A percentile compares a stretch with the other conserved stretches of the same genome.
Evolutionary conservation across 805 yeast genomes (phyloP).

Genomic region (Sugiyamaella americana): DNA sequence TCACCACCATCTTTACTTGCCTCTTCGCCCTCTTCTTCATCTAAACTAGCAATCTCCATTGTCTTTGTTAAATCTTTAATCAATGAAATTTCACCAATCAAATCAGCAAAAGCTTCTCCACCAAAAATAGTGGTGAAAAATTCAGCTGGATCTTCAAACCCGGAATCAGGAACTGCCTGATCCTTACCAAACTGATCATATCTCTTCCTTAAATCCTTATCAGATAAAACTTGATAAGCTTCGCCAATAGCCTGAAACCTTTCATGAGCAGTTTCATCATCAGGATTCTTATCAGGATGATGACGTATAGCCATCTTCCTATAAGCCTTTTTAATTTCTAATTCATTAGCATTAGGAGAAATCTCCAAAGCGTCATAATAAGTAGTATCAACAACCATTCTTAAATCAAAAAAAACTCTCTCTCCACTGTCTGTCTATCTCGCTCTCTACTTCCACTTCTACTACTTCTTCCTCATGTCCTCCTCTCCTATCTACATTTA

Average conservation of each 20-base stretch:
- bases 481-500: constrained; percentile 1
- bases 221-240: constrained; percentile 60
- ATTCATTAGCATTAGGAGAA: constrained; percentile 58
- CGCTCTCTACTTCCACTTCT: no score
- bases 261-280: constrained; percentile 81
- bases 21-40: constrained; percentile 35
- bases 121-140: constrained; percentile 83
- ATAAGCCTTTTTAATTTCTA: constrained; percentile 89
- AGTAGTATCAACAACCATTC: constrained; percentile 77
- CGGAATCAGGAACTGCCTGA: constrained; percentile 59
- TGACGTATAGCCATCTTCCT: constrained; percentile 81
- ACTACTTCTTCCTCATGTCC: not conserved
- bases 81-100: constrained; percentile 79
- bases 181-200: constrained; percentile 87
- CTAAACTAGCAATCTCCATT: constrained; percentile 45
- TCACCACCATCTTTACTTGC: constrained; percentile 12
- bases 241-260: constrained; percentile 69
- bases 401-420: no score
- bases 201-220: constrained; percentile 55
- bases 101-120: constrained; percentile 79
- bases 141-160: constrained; percentile 78
- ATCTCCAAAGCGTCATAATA: constrained; percentile 82
- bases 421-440: no score
- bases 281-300: constrained; percentile 97
- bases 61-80: constrained; percentile 67